Conservation (phyloP, 345 rosid genomes). For the Eucalyptus polybractea region DNA sequence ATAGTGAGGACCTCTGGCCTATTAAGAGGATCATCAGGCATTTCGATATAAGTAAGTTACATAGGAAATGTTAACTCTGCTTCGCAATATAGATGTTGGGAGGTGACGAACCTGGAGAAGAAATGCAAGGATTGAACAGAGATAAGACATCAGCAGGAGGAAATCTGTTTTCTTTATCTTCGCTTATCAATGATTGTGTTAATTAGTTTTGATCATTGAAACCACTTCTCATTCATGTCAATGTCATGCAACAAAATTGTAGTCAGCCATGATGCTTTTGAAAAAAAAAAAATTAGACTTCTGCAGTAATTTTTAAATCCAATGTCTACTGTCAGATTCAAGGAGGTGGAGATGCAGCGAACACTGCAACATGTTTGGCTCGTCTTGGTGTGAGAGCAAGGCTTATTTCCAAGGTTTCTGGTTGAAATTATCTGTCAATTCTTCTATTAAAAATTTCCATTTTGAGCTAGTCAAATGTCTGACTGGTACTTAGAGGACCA, state of each 20-base stretch:
- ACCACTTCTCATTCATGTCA: neutral
- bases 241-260: neutral
- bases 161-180: neutral
- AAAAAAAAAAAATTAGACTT: neutral
- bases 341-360: constrained; percentile 36
- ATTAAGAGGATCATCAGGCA: neutral
- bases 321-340: constrained; percentile 5
- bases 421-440: neutral
- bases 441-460: neutral
- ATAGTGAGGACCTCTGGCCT: neutral
- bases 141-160: neutral
- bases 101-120: neutral
- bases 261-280: neutral
- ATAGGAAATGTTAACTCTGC: neutral
- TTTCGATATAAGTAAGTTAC: accelerated
- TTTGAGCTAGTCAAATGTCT: neutral
- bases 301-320: neutral
- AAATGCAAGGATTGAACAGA: neutral
- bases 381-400: constrained; percentile 26
- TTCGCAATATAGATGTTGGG: neutral
- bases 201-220: neutral
- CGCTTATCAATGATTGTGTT: neutral
- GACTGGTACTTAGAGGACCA: neutral
- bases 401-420: constrained; percentile 23
- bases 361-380: constrained; percentile 24